phyloP scores from a whole-genome alignment of 768 basidiomycete genomes.

The Hebeloma cylindrosporum region DNA sequence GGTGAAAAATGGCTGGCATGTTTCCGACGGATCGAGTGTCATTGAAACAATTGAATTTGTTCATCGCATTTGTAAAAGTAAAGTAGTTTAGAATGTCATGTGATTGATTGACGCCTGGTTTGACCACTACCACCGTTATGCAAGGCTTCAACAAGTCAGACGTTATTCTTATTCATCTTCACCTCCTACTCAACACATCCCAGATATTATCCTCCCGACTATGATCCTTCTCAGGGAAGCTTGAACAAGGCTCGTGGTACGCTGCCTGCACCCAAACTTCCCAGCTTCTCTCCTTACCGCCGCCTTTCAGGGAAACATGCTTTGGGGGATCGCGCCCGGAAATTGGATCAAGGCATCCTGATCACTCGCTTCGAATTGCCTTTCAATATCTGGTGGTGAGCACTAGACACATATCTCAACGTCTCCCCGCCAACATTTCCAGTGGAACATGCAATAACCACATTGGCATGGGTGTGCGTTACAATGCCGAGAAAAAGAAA shows the following conservation, averaged over 20 bases:
- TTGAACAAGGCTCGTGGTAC: conserved; percentile 72
- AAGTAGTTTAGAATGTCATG: no score
- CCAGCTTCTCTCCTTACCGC: not conserved
- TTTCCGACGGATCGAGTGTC: conserved; percentile 64
- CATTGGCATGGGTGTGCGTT: conserved; percentile 99
- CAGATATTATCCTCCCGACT: conserved; percentile 53
- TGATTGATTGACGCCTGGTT: no score
- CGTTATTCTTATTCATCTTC: not conserved
- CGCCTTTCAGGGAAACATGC: conserved; percentile 80
- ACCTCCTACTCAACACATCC: conserved; percentile 2
- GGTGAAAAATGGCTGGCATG: conserved; percentile 94
- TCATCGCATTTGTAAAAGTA: not conserved
- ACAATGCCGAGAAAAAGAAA: conserved; percentile 99
- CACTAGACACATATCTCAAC: conserved; percentile 2
- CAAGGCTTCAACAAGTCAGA: conserved; percentile 50
- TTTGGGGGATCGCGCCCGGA: conserved; percentile 88
- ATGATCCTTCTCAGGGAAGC: conserved; percentile 59
- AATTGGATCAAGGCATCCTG: conserved; percentile 93
- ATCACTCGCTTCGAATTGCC: conserved; percentile 95
- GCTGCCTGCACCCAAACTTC: not conserved
- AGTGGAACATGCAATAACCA: conserved; percentile 95
- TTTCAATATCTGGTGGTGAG: conserved; percentile 95
- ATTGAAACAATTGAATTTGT: conserved; percentile 14
- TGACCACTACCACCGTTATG: no score
- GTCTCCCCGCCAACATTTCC: conserved; percentile 10